phyloP scores from a whole-genome alignment of 2,329 filamentous ascomycete genomes.

The Pseudogymnoascus sp. region DNA sequence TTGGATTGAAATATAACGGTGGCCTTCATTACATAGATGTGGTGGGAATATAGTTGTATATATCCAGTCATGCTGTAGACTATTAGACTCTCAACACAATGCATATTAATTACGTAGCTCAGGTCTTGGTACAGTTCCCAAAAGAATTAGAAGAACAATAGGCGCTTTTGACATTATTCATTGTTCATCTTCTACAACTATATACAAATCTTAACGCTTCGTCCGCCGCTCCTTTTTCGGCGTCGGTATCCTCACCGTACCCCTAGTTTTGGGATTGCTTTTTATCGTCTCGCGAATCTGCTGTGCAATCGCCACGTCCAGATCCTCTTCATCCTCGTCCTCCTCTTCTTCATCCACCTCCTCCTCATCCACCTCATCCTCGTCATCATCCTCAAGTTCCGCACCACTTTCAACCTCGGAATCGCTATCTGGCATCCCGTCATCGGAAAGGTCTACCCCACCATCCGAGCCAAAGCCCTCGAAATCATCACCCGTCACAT shows the following conservation, averaged over 20 bases:
- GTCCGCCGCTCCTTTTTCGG: slow-evolving; percentile 29
- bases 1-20: slow-evolving; percentile 1
- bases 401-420: slow-evolving; percentile 26
- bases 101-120: neutral
- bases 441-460: slow-evolving; percentile 23
- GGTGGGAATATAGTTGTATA: slow-evolving; percentile 4
- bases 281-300: slow-evolving; percentile 26
- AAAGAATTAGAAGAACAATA: neutral
- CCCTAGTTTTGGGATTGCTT: slow-evolving; percentile 19
- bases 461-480: slow-evolving; percentile 41
- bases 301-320: slow-evolving; percentile 23
- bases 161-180: slow-evolving; percentile 9
- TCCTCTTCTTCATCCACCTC: slow-evolving; percentile 25
- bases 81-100: slow-evolving; percentile 6
- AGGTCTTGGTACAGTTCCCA: neutral
- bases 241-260: slow-evolving; percentile 16
- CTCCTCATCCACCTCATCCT: slow-evolving; percentile 35
- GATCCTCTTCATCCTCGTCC: slow-evolving; percentile 21
- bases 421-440: slow-evolving; percentile 31
- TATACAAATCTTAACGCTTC: slow-evolving; percentile 14
- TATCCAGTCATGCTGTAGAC: slow-evolving; percentile 7
- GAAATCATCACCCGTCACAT: slow-evolving; percentile 33
- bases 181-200: slow-evolving; percentile 5
- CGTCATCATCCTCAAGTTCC: slow-evolving; percentile 29
- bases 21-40: slow-evolving; percentile 4